Conservation (phyloP, 176 grass and related monocot species). For the Juncus effusus region DNA sequence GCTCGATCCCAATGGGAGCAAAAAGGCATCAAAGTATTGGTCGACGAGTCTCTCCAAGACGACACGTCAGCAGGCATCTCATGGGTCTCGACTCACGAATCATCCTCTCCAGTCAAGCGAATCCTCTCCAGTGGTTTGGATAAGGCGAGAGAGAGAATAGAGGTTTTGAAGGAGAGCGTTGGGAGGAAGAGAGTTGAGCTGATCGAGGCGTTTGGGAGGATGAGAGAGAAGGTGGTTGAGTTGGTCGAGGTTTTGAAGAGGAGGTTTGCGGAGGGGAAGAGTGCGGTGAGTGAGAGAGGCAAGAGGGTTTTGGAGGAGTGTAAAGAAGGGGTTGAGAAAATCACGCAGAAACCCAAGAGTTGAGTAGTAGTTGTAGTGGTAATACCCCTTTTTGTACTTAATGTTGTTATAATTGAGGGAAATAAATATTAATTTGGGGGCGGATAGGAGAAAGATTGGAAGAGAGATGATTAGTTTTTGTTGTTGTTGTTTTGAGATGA, state of each 20-base stretch:
- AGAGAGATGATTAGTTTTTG: constrained; percentile 1
- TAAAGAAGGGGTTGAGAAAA: constrained; percentile 62
- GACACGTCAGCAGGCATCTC: constrained; percentile 58
- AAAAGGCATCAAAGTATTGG: constrained; percentile 76
- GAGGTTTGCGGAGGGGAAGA: constrained; percentile 21
- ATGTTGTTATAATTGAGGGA: not conserved
- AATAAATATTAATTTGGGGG: not conserved
- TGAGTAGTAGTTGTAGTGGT: constrained; percentile 15
- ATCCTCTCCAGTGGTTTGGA: constrained; percentile 36
- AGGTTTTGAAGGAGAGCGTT: constrained; percentile 54
- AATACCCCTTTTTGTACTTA: not conserved
- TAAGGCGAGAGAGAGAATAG: constrained; percentile 26
- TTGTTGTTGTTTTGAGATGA: constrained; percentile 19
- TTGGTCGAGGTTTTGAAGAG: constrained; percentile 61
- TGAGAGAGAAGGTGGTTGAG: constrained; percentile 56
- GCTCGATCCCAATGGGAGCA: constrained; percentile 71
- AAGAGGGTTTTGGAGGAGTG: constrained; percentile 67
- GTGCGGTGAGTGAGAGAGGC: constrained; percentile 31
- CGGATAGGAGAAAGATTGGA: too few relatives aligned
- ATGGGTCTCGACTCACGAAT: constrained; percentile 66
- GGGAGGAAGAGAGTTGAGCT: constrained; percentile 49
- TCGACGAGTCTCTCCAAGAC: constrained; percentile 59
- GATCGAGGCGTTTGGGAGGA: constrained; percentile 36
- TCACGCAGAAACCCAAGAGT: constrained; percentile 68
- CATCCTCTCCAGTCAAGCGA: constrained; percentile 51